phyloP scores from a whole-genome alignment of 1,284 basidiomycete species.

The Sporisorium exsertum region DNA sequence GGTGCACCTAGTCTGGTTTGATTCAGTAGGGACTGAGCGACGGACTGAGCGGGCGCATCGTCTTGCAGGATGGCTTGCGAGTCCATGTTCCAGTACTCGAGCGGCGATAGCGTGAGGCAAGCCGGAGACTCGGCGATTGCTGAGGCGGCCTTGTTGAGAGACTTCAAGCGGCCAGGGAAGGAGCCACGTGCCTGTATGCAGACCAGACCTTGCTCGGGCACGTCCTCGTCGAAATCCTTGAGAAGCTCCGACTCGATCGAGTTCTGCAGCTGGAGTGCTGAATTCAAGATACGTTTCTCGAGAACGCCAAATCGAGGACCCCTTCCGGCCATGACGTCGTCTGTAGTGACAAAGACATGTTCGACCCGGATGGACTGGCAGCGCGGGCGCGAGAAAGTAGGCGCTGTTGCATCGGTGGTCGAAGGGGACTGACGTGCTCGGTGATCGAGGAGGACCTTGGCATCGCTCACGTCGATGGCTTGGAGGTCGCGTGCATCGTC shows the following conservation, averaged over 20 bases:
- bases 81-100: constrained; percentile 60
- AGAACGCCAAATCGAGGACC: constrained; percentile 61
- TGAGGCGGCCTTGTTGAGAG: neutral
- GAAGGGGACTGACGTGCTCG: constrained; percentile 7
- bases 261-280: constrained; percentile 57
- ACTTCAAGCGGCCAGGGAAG: constrained; percentile 30
- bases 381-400: constrained; percentile 30
- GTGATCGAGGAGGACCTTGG: constrained; percentile 32
- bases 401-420: neutral
- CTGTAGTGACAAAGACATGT: constrained; percentile 66
- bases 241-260: constrained; percentile 47
- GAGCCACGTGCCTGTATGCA: constrained; percentile 39
- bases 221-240: neutral
- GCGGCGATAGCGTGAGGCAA: constrained; percentile 62
- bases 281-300: constrained; percentile 56
- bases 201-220: neutral
- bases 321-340: constrained; percentile 59
- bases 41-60: constrained; percentile 44
- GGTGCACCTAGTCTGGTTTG: constrained; percentile 45
- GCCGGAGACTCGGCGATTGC: neutral
- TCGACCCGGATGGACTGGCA: constrained; percentile 56
- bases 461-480: constrained; percentile 55
- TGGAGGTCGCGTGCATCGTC: constrained; percentile 63
- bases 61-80: constrained; percentile 39
- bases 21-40: constrained; percentile 50